phyloP scores from a whole-genome alignment of 495 filamentous ascomycete species.

The Annulohypoxylon stygium region DNA sequence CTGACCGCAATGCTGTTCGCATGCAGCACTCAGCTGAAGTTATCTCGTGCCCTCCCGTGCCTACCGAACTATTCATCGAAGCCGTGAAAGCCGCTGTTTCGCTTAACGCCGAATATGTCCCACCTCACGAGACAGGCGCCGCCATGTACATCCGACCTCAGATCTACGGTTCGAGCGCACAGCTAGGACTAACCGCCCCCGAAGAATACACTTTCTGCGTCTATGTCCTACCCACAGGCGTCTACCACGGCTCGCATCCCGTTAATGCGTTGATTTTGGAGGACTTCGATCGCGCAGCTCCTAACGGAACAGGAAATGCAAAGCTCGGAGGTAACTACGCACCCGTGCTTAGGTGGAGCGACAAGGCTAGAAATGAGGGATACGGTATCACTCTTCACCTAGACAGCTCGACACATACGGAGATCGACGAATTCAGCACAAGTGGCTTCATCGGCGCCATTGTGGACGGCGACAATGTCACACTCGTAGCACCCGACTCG shows the following conservation, averaged over 20 bases:
- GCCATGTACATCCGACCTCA: slow-evolving; percentile 91
- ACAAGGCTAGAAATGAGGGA: slow-evolving; percentile 76
- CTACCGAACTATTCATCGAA: slow-evolving; percentile 76
- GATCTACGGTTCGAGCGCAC: slow-evolving; percentile 84
- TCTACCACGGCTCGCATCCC: slow-evolving; percentile 87
- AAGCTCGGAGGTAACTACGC: slow-evolving; percentile 87
- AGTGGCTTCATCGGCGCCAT: slow-evolving; percentile 84
- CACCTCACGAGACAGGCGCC: slow-evolving; percentile 83
- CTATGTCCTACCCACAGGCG: slow-evolving; percentile 86
- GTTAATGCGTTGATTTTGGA: slow-evolving; percentile 84
- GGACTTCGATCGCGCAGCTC: slow-evolving; percentile 80
- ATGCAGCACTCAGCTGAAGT: slow-evolving; percentile 82
- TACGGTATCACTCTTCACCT: slow-evolving; percentile 90
- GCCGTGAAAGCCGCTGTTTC: slow-evolving; percentile 83
- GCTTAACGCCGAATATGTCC: slow-evolving; percentile 88
- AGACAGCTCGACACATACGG: slow-evolving; percentile 80
- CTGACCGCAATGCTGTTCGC: slow-evolving; percentile 81
- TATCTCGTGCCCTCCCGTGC: slow-evolving; percentile 82
- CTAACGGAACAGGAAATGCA: slow-evolving; percentile 78
- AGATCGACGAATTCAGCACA: slow-evolving; percentile 92
- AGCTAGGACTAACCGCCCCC: slow-evolving; percentile 83
- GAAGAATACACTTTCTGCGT: slow-evolving; percentile 92
- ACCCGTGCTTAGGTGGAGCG: slow-evolving; percentile 84
- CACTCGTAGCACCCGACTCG: slow-evolving; percentile 82
- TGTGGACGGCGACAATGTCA: slow-evolving; percentile 70